Evolutionary conservation across 2,329 filamentous ascomycete species (phyloP).

Genomic region (Phialophora chinensis): DNA sequence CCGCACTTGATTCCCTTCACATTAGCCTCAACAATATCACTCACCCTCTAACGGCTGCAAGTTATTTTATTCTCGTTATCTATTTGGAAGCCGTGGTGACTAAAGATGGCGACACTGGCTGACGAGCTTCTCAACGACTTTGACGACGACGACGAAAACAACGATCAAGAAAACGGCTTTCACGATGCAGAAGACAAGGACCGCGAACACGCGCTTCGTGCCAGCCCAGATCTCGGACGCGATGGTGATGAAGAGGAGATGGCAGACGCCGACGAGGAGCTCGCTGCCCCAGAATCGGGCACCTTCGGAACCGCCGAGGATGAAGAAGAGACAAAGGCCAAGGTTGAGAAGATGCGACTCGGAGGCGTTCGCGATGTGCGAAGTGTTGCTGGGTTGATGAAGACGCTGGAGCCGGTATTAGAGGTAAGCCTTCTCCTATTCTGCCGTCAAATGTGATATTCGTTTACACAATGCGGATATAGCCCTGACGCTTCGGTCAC

Average conservation of each 20-base stretch:
- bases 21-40: not conserved
- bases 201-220: constrained; percentile 37
- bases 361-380: constrained; percentile 76
- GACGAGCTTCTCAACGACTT: constrained; percentile 94
- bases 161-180: constrained; percentile 62
- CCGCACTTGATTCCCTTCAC: not conserved
- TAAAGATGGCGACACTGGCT: constrained; percentile 80
- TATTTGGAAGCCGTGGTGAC: not conserved
- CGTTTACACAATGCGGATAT: constrained; percentile 65
- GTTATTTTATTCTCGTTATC: not conserved
- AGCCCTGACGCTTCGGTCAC: constrained; percentile 70
- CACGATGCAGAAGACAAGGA: constrained; percentile 48
- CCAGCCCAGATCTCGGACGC: constrained; percentile 45
- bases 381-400: constrained; percentile 80
- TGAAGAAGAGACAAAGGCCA: constrained; percentile 73
- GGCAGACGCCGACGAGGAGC: constrained; percentile 41
- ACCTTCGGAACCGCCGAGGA: constrained; percentile 64
- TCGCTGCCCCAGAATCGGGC: constrained; percentile 54
- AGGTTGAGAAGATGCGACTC: constrained; percentile 82
- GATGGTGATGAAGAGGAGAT: constrained; percentile 43
- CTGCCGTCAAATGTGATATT: constrained; percentile 41
- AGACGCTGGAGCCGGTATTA: constrained; percentile 77
- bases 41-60: not conserved
- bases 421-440: constrained; percentile 68
- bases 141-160: constrained; percentile 80